Evolutionary conservation across 1,139 yeast species (phyloP), one percentile per base, ranked within the genome.

Genomic region (Candida sp.): DNA sequence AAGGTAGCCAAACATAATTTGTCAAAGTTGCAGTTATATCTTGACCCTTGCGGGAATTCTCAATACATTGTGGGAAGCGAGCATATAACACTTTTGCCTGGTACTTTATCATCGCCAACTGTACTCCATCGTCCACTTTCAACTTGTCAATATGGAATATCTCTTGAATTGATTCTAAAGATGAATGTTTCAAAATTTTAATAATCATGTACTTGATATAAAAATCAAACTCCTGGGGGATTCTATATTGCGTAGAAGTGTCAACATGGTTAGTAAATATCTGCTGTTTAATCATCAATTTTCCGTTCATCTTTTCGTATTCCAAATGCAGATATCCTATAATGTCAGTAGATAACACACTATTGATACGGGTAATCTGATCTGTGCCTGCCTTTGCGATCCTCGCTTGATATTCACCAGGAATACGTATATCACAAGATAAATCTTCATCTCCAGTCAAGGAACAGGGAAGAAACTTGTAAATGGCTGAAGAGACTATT

Each of bases 1-100:
- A 37, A 1, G 62, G 61, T 12, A 56, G 38, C 60, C 60, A 56
- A 8, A 53, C 39, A 21, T 45, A 45, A 21, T 44, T 45, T n/a
- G 30, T 15, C 21, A 37, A 15, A 5, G 39, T n/a, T 3, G 33
- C 36, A 30, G 35, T 33, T 5, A 9, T 22, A 11, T 35, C 43
- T 11, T 6, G n/a, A 11, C 23, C 29, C 25, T 12, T 29, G 43
- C 42, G 35, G 23, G 37, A 37, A 5, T 40, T 37, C 35, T 44
- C 49, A n/a, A 15, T 44, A 30, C 43, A 39, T 21, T 38, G 36
- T 8, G 50, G 52, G 37, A 39, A 45, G 11, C 23, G 9, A 6
- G 40, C 29, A 33, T 44, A 37, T 7, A 50, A 15, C n/a, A 21
- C 42, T 5, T 33, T 22, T 7, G 40, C 21, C 25, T 46, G 40